These are phyloP conservation scores for Mariannaea sp. DNA, from an alignment of 2,329 filamentous ascomycete species.

Conservation along the genomic window DNA sequence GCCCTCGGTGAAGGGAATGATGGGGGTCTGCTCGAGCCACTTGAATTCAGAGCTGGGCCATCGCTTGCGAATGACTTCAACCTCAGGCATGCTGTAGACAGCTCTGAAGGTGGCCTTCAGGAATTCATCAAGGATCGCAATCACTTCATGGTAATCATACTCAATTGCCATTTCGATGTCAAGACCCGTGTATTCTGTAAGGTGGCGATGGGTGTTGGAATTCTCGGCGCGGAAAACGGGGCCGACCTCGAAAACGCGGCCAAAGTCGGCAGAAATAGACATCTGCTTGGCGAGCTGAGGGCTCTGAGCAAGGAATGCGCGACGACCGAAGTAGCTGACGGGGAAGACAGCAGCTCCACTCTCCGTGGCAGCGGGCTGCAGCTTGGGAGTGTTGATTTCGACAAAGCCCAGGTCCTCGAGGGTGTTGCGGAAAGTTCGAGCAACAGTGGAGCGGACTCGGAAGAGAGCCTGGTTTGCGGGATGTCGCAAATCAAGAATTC, in stretches of 20 bases:
- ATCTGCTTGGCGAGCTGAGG: conserved; percentile 94
- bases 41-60: conserved; percentile 87
- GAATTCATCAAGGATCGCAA: conserved; percentile 76
- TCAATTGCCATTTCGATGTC: conserved; percentile 93
- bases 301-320: conserved; percentile 87
- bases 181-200: conserved; percentile 92
- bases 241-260: conserved; percentile 76
- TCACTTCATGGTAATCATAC: conserved; percentile 86
- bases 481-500: conserved; percentile 84
- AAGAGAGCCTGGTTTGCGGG: conserved; percentile 86
- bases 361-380: conserved; percentile 88
- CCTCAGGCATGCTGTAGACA: conserved; percentile 61
- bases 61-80: conserved; percentile 79
- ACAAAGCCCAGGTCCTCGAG: conserved; percentile 80
- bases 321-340: conserved; percentile 87
- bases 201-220: conserved; percentile 90
- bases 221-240: conserved; percentile 90
- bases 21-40: conserved; percentile 83
- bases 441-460: conserved; percentile 80
- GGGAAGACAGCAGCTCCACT: conserved; percentile 91
- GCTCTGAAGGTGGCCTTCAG: conserved; percentile 72
- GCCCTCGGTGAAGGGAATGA: conserved; percentile 79
- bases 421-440: conserved; percentile 76
- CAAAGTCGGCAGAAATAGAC: conserved; percentile 87
- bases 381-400: conserved; percentile 91